Evolutionary conservation across 345 rosid species (phyloP).

Genomic region (Litchi chinensis): DNA sequence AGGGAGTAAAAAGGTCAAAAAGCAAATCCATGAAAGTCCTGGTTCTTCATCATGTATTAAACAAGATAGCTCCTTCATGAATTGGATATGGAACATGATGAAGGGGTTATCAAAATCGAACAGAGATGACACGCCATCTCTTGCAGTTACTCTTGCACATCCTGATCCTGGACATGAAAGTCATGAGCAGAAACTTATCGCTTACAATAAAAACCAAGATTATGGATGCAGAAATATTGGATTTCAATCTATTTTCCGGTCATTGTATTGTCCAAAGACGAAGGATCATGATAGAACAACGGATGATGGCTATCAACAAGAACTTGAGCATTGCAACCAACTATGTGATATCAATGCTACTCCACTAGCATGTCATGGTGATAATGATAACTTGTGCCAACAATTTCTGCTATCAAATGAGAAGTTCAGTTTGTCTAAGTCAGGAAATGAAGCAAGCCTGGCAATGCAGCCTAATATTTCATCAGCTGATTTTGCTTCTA

Average conservation of each 20-base stretch:
- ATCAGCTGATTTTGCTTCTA: conserved; percentile 28
- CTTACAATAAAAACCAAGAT: conserved; percentile 28
- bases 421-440: conserved; percentile 34
- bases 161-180: conserved; percentile 31
- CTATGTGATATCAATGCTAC: conserved; percentile 39
- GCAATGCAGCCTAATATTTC: conserved; percentile 33
- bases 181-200: conserved; percentile 25
- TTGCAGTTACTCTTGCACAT: conserved; percentile 39
- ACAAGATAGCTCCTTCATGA: conserved; percentile 85
- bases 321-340: conserved; percentile 35
- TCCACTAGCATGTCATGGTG: conserved; percentile 41
- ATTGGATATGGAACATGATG: conserved; percentile 88
- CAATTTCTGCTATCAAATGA: conserved; percentile 35
- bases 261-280: conserved; percentile 59
- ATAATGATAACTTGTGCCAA: conserved; percentile 40
- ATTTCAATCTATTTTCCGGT: conserved; percentile 77
- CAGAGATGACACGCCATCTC: conserved; percentile 39
- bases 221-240: conserved; percentile 44
- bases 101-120: conserved; percentile 62
- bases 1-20: conserved; percentile 66
- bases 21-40: conserved; percentile 45
- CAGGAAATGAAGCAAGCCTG: conserved; percentile 34
- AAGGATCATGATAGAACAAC: conserved; percentile 28
- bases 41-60: conserved; percentile 51
- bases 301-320: conserved; percentile 29